Conservation (phyloP, 768 basidiomycete species). For the Boletus eberwhitei region DNA sequence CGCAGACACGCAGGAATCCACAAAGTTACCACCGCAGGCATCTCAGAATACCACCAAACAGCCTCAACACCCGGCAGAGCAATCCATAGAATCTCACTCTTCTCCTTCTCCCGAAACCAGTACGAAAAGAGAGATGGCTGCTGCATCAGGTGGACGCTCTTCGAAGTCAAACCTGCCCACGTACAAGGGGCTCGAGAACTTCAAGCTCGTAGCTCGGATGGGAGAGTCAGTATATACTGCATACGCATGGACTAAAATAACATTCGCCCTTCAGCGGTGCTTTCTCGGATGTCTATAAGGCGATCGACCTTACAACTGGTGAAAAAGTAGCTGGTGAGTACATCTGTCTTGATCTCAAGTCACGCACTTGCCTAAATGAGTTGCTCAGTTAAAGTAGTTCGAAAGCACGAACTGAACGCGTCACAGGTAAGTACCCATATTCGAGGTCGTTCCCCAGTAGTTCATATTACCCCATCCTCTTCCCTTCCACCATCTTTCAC, state of each 20-base stretch:
- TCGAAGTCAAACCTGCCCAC: conserved; percentile 76
- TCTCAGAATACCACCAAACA: conserved; percentile 30
- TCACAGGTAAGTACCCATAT: conserved; percentile 69
- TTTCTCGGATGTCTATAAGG: conserved; percentile 98
- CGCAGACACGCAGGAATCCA: conserved; percentile 27
- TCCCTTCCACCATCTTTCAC: conserved; percentile 20
- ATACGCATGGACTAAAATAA: conserved; percentile 10
- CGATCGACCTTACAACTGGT: conserved; percentile 68
- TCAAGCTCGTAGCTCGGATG: conserved; percentile 79
- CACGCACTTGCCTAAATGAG: conserved; percentile 6
- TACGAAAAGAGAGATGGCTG: conserved; percentile 33
- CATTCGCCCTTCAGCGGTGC: conserved; percentile 61
- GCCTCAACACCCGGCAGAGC: conserved; percentile 38
- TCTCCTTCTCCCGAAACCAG: conserved; percentile 18
- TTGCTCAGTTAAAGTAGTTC: conserved; percentile 81
- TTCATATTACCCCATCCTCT: conserved; percentile 23
- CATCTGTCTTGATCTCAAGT: background rate
- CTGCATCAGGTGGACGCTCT: conserved; percentile 74
- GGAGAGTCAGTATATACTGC: conserved; percentile 68
- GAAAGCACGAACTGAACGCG: conserved; percentile 87
- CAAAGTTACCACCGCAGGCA: conserved; percentile 15
- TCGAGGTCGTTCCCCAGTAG: conserved; percentile 21
- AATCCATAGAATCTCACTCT: conserved; percentile 30
- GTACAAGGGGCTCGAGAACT: conserved; percentile 82
- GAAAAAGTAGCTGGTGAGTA: conserved; percentile 77